These are phyloP conservation scores for Symbiodinium pilosum DNA, from an alignment of 73 alveolate genomes.

Conservation along the genomic window DNA sequence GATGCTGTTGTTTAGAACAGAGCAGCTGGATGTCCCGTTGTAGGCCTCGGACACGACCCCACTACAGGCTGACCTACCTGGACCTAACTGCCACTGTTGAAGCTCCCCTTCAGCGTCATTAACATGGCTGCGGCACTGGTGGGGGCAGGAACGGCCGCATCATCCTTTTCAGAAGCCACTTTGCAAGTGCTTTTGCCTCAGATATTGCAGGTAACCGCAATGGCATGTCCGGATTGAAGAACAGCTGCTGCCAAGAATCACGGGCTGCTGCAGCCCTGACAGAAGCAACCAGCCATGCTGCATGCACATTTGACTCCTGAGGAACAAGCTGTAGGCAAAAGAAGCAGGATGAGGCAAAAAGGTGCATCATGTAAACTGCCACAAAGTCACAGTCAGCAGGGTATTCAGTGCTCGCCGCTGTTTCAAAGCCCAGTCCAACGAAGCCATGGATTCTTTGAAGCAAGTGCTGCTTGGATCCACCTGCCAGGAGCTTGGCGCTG, in stretches of 20 bases:
- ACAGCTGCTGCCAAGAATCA: constrained; percentile 11
- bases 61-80: too few species aligned
- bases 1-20: too few species aligned
- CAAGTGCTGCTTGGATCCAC: neutral
- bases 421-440: constrained; percentile 22
- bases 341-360: neutral
- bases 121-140: neutral
- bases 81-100: too few species aligned
- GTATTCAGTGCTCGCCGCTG: constrained; percentile 36
- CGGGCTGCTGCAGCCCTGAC: constrained; percentile 2
- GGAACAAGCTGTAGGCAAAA: neutral
- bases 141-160: constrained; percentile 45
- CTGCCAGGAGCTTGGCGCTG: constrained; percentile 1
- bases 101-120: too few species aligned
- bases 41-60: too few species aligned
- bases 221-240: too few species aligned
- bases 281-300: constrained; percentile 47
- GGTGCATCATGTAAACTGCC: neutral
- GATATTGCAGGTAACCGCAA: too few species aligned
- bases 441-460: constrained; percentile 17
- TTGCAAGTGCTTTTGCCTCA: constrained; percentile 21
- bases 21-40: too few species aligned
- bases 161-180: constrained; percentile 29
- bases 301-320: constrained; percentile 86
- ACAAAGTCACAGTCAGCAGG: constrained; percentile 27